Percentiles rank a stretch among this genome's conserved stretches.
phyloP scores from a whole-genome alignment of 331 rosid genomes.

The Stylosanthes scabra region DNA sequence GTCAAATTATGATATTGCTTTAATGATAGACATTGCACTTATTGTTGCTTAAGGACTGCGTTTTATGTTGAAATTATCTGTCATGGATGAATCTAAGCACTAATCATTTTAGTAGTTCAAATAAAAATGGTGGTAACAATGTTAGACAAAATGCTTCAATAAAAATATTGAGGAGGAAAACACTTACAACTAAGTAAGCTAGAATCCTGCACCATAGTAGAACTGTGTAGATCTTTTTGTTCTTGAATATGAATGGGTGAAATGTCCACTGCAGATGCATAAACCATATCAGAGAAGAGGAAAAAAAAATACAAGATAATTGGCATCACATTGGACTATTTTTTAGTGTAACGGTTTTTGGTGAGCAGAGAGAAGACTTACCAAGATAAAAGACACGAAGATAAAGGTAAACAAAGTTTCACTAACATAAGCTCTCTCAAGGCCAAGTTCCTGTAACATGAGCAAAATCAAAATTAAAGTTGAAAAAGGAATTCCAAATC shows the following conservation, averaged over 20 bases:
- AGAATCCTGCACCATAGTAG: constrained; percentile 97
- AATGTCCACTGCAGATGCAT: constrained; percentile 91
- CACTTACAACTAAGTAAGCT: constrained; percentile 91
- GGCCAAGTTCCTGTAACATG: constrained; percentile 83
- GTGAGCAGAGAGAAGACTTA: constrained; percentile 41
- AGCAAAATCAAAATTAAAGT: constrained; percentile 23
- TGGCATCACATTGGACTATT: too few species aligned
- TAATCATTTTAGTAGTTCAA: not conserved
- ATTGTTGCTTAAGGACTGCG: not conserved
- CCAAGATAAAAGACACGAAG: constrained; percentile 85
- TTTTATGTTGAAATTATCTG: constrained; percentile 6
- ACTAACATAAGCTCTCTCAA: constrained; percentile 83
- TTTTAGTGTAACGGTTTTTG: too few species aligned
- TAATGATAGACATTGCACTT: not conserved
- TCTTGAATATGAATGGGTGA: constrained; percentile 91
- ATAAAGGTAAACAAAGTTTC: constrained; percentile 81
- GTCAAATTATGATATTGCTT: not conserved
- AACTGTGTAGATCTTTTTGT: constrained; percentile 94
- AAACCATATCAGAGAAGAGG: constrained; percentile 20
- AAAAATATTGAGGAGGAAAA: not conserved
- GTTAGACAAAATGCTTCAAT: not conserved
- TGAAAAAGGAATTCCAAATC: constrained; percentile 20
- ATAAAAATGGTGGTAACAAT: not conserved
- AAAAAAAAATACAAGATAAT: too few species aligned
- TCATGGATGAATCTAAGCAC: not conserved